phyloP scores from a whole-genome alignment of 2,329 filamentous ascomycete species.

The Fusarium sambucinum region DNA sequence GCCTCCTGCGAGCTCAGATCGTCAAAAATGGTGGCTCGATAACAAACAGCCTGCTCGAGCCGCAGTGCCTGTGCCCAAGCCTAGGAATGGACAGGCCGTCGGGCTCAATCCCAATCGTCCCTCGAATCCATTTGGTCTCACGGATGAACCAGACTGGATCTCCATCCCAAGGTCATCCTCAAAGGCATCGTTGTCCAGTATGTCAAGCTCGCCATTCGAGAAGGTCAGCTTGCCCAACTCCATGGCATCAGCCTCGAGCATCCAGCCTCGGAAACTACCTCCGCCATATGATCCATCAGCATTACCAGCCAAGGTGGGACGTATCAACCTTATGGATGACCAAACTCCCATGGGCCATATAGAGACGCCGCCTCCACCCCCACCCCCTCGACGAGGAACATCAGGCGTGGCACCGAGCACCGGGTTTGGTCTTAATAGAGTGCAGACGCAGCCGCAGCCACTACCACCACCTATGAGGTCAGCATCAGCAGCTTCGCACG shows the following conservation, averaged over 20 bases:
- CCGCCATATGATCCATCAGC: constrained; percentile 62
- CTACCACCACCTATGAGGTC: constrained; percentile 50
- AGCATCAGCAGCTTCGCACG: constrained; percentile 53
- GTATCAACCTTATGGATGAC: constrained; percentile 59
- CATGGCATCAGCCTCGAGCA: constrained; percentile 59
- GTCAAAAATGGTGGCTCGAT: constrained; percentile 78
- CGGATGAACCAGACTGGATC: constrained; percentile 87
- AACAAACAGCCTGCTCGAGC: constrained; percentile 81
- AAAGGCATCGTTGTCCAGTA: constrained; percentile 66
- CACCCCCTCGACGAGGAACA: constrained; percentile 59
- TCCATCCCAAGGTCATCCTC: constrained; percentile 68
- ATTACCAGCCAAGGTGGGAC: constrained; percentile 61
- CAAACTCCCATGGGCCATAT: constrained; percentile 42
- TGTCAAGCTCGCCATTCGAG: constrained; percentile 71
- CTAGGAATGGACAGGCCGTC: constrained; percentile 63
- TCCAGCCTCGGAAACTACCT: constrained; percentile 63
- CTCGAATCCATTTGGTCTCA: constrained; percentile 83
- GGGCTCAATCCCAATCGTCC: constrained; percentile 79
- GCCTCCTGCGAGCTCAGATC: constrained; percentile 74
- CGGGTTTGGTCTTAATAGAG: constrained; percentile 40
- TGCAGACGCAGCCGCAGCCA: constrained; percentile 48
- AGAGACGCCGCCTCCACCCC: constrained; percentile 60
- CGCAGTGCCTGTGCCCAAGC: constrained; percentile 72
- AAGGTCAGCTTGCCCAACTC: constrained; percentile 65
- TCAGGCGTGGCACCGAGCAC: constrained; percentile 35